Evolutionary conservation across 2,329 filamentous ascomycete species (phyloP), one percentile per base, ranked within the genome.

Genomic region (Lasiodiplodia citricola): DNA sequence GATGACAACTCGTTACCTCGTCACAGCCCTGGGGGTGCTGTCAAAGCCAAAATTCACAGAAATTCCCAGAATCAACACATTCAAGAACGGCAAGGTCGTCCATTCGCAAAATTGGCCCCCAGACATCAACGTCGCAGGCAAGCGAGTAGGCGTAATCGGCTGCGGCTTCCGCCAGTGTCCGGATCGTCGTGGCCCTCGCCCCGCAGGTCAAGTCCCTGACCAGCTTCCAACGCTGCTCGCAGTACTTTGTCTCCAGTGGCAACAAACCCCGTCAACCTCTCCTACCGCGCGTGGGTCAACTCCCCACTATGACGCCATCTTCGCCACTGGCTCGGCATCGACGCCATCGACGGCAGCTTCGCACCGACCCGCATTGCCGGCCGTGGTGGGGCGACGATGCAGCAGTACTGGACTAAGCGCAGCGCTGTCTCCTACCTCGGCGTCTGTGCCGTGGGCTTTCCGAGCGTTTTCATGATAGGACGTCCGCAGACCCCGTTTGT

Each of bases 271-370:
- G 71, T 80, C 2, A 83, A 82, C 3, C 79, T 73, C 81, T 82
- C 23, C 83, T 90, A n/a, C n/a, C n/a, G n/a, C n/a, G n/a, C n/a
- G n/a, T n/a, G n/a, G n/a, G n/a, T n/a, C n/a, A n/a, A n/a, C n/a
- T n/a, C n/a, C n/a, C n/a, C n/a, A n/a, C n/a, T n/a, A n/a, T n/a
- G n/a, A n/a, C n/a, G n/a, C n/a, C 54, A 79, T 89, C 68, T 72
- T 78, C 66, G 81, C 75, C 21, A 83, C 78, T 0, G 82, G 82
- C 0, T 84, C n/a, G n/a, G n/a, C n/a, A n/a, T 81, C 67, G 81
- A 84, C 66, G 76, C 79, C 0, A 71, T 81, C 11, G 76, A 74
- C 1, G 81, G 81, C 14, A 75, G 75, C 7, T 74, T 81, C 25
- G 70, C 71, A 2, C 75, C 79, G 38, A 75, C 82, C 60, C 74